A percentile compares a stretch with the other conserved stretches of the same genome.
phyloP scores from a whole-genome alignment of 345 rosid genomes.

The Lepidium sativum region DNA sequence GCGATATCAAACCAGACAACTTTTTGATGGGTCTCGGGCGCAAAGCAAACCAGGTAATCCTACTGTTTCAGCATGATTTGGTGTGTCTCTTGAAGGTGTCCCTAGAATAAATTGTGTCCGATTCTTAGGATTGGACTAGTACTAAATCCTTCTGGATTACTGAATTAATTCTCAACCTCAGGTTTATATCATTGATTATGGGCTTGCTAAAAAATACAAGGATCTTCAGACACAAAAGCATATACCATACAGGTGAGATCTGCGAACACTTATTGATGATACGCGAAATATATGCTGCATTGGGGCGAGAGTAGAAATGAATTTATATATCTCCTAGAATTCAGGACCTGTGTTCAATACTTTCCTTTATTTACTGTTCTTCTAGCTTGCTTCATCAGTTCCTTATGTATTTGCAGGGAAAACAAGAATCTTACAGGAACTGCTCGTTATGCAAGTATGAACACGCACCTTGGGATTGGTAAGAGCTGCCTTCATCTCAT shows the following conservation, averaged over 20 bases:
- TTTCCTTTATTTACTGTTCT: background rate
- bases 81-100: background rate
- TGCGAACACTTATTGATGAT: background rate
- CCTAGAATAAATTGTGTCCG: background rate
- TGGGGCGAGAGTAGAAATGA: background rate
- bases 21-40: slow-evolving; percentile 95
- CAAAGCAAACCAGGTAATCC: slow-evolving; percentile 81
- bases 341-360: background rate
- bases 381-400: background rate
- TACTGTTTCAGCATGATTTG: background rate
- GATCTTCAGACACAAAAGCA: slow-evolving; percentile 33
- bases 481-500: slow-evolving; percentile 1
- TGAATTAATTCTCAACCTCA: background rate
- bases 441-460: slow-evolving; percentile 94
- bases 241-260: slow-evolving; percentile 28
- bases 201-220: slow-evolving; percentile 32
- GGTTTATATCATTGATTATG: slow-evolving; percentile 35
- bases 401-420: slow-evolving; percentile 51
- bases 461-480: slow-evolving; percentile 98
- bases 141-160: background rate
- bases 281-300: background rate
- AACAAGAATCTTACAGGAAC: slow-evolving; percentile 98
- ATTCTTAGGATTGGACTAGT: background rate
- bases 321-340: background rate
- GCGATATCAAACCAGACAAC: slow-evolving; percentile 97